A percentile compares a stretch with the other conserved stretches of the same genome.
Evolutionary conservation across 306 rosid species (phyloP).

Genomic region (Malus orientalis): DNA sequence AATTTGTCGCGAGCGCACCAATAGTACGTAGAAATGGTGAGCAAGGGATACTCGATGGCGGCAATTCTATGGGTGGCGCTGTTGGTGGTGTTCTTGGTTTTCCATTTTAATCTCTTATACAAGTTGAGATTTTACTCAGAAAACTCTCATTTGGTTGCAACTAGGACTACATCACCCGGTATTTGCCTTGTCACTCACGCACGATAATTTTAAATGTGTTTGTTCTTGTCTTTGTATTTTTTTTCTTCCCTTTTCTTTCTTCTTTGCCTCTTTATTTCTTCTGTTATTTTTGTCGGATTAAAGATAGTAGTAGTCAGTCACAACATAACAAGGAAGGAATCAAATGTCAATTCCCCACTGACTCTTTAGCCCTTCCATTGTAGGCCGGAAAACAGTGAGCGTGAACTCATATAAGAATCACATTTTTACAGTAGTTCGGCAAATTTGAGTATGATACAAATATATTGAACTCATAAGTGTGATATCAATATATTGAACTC

Average conservation of each 20-base stretch:
- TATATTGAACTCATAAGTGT: too few species aligned
- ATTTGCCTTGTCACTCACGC: not conserved
- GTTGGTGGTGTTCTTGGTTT: not conserved
- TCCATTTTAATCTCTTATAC: not conserved
- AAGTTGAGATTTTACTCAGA: not conserved
- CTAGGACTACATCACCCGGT: not conserved
- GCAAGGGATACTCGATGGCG: conserved; percentile 6
- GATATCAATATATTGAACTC: too few species aligned
- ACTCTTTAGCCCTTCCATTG: too few species aligned
- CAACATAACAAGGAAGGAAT: too few species aligned
- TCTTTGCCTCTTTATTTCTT: too few species aligned
- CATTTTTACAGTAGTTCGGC: too few species aligned
- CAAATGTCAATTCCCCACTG: too few species aligned
- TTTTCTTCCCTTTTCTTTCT: not conserved
- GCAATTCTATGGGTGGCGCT: not conserved
- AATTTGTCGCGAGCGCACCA: not conserved
- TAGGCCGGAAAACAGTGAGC: too few species aligned
- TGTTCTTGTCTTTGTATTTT: not conserved
- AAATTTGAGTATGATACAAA: too few species aligned
- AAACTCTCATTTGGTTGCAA: not conserved
- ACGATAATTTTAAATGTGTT: not conserved
- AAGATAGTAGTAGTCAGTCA: not conserved
- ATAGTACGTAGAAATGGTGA: not conserved
- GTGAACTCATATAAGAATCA: too few species aligned
- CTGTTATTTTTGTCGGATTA: not conserved